A percentile compares a stretch with the other conserved stretches of the same genome.
phyloP scores from a whole-genome alignment of 2,329 filamentous ascomycete species.

The Aspergillus fumigatiaffinis region DNA sequence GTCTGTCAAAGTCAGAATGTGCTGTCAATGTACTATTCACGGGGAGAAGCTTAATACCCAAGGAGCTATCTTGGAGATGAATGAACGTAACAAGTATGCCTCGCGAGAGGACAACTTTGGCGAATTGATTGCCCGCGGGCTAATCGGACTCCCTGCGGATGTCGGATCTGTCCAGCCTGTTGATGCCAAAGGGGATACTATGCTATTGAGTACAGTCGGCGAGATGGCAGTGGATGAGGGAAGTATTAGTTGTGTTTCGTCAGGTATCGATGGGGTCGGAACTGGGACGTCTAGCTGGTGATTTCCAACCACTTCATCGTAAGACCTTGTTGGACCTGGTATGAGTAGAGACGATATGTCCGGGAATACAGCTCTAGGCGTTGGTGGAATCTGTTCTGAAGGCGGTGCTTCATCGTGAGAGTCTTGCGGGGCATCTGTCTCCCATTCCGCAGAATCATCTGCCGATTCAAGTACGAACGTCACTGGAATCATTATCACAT shows the following conservation, averaged over 20 bases:
- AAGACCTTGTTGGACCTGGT: background rate
- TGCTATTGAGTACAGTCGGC: constrained; percentile 1
- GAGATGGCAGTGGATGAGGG: constrained; percentile 12
- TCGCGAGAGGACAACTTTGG: constrained; percentile 25
- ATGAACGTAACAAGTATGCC: constrained; percentile 31
- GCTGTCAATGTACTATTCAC: background rate
- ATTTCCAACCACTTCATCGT: background rate
- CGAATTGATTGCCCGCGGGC: constrained; percentile 6
- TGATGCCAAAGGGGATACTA: constrained; percentile 13
- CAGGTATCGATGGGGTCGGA: constrained; percentile 3
- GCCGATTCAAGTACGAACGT: constrained; percentile 24
- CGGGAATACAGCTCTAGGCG: background rate
- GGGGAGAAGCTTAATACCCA: constrained; percentile 21
- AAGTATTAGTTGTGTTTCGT: background rate
- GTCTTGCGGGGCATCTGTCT: background rate
- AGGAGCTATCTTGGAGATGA: constrained; percentile 32
- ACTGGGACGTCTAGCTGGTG: background rate
- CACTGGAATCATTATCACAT: constrained; percentile 11
- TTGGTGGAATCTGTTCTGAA: background rate
- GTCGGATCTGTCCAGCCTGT: constrained; percentile 11
- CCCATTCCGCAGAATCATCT: constrained; percentile 12
- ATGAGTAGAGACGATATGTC: background rate
- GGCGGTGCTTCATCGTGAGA: background rate
- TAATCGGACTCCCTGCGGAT: constrained; percentile 11
- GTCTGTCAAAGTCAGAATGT: constrained; percentile 17